A percentile compares a stretch with the other conserved stretches of the same genome.
Evolutionary conservation across 202 grass and related monocot species (phyloP).

Genomic region (Schoenoplectus tabernaemontani): DNA sequence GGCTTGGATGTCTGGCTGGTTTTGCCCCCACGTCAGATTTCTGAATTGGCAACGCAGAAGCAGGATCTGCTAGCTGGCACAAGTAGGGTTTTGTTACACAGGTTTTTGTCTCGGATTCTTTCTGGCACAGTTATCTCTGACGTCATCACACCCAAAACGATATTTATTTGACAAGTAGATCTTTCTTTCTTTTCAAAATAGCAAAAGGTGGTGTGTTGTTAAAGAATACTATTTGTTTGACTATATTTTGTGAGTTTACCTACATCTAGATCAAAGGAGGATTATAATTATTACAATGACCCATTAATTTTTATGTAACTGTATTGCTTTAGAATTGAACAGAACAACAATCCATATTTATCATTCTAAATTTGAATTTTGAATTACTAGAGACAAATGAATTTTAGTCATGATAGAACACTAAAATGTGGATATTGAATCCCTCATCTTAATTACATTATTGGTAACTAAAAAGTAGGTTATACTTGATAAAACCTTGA

Average conservation of each 20-base stretch:
- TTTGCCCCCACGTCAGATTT: constrained; percentile 16
- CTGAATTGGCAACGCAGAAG: background rate
- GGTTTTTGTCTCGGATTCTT: constrained; percentile 15
- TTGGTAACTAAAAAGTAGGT: background rate
- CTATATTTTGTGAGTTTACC: too few relatives aligned
- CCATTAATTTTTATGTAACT: background rate
- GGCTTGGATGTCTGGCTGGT: constrained; percentile 11
- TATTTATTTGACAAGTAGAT: too few relatives aligned
- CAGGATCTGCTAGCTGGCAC: constrained; percentile 16
- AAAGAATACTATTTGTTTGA: too few relatives aligned
- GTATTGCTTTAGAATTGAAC: background rate
- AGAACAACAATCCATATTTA: background rate
- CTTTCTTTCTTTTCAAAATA: too few relatives aligned
- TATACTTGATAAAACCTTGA: background rate
- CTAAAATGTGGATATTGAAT: background rate
- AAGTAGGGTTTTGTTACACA: background rate
- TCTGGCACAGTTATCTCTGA: background rate
- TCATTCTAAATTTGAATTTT: background rate
- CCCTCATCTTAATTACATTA: background rate
- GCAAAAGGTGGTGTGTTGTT: too few relatives aligned
- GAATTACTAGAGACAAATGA: background rate
- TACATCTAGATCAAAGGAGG: too few relatives aligned
- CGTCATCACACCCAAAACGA: too few relatives aligned
- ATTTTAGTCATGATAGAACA: background rate
- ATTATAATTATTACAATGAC: too few relatives aligned